Base-by-base conservation (phyloP, 163 green algal species). In the Chlorella variabilis region DNA sequence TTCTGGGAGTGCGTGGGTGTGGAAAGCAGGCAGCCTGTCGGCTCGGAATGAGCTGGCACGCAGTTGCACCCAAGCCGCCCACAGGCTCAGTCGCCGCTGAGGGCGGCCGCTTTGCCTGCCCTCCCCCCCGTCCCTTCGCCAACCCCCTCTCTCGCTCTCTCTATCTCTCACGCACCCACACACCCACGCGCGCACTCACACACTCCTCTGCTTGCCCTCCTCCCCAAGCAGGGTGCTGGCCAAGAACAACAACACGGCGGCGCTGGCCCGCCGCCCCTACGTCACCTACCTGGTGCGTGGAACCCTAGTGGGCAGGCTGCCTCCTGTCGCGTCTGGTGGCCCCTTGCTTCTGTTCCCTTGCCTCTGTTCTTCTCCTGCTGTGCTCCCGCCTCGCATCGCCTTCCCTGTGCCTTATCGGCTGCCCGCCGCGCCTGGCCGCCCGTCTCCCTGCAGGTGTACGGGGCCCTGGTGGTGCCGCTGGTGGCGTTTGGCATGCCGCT, bases 201-300 rank as follows among this genome's bases (percentile, higher is more conserved):
- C n/a, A n/a, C n/a, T n/a, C n/a, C n/a, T n/a, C 66, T 58, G 8
- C 39, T 13, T 23, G 42, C 27, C 39, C 36, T 74, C 21, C 5
- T 25, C 66, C 25, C 25, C 39, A 6, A 21, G 71, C 73, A 80
- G 62, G 41, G 29, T 83, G 36, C 65, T 83, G 18, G 39, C 38
- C 65, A 83, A 83, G 77, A 58, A 70, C 36, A 62, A 75, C 66
- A 77, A 49, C 77, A 71, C 51, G 2, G 51, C 49, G 38, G 34
- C 77, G 34, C 66, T 83, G 65, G 77, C 77, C 8, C 77, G 77
- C 65, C 67, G 51, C 21, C 77, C 77, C 17, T 83, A 83, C n/a
- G 77, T 83, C 27, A 78, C 66, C 33, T 83, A 82, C 48, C 59
- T 82, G 39, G 61, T 71, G 69, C n/a, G 59, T 31, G 20, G 2